Percentiles rank a stretch among this genome's conserved stretches.
phyloP scores from a whole-genome alignment of 805 yeast species.

The Nakazawaea ernobii region DNA sequence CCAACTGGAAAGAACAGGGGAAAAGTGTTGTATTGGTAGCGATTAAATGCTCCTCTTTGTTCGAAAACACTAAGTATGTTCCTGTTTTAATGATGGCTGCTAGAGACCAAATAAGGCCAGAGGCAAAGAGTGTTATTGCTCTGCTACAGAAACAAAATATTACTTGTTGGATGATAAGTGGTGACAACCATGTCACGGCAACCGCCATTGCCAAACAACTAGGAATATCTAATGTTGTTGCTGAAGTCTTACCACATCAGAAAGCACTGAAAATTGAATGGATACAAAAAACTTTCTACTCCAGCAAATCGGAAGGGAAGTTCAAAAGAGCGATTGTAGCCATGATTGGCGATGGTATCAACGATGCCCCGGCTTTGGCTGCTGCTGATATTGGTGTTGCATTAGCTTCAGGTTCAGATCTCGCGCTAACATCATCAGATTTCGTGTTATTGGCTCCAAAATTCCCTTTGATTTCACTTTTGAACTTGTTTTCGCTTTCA shows the following conservation, averaged over 20 bases:
- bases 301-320: conserved; percentile 12
- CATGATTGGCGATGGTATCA: conserved; percentile 82
- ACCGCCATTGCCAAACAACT: conserved; percentile 57
- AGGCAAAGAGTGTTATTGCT: conserved; percentile 46
- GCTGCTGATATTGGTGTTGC: conserved; percentile 76
- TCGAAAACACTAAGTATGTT: conserved; percentile 26
- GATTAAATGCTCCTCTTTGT: conserved; percentile 24
- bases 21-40: conserved; percentile 61
- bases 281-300: conserved; percentile 41
- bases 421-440: conserved; percentile 70
- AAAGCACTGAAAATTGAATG: conserved; percentile 56
- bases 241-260: conserved; percentile 70
- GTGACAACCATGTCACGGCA: conserved; percentile 67
- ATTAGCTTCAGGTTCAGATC: conserved; percentile 68
- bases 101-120: conserved; percentile 56
- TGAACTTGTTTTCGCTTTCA: conserved; percentile 49
- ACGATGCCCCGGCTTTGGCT: conserved; percentile 77
- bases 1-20: conserved; percentile 55
- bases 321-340: conserved; percentile 40
- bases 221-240: conserved; percentile 56
- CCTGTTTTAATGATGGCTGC: conserved; percentile 48
- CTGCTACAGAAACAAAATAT: conserved; percentile 35
- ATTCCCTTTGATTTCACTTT: conserved; percentile 44
- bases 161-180: conserved; percentile 71
- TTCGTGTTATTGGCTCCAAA: conserved; percentile 57